Conservation (phyloP, 305 asterid species). For the Fraxinus sp. region DNA sequence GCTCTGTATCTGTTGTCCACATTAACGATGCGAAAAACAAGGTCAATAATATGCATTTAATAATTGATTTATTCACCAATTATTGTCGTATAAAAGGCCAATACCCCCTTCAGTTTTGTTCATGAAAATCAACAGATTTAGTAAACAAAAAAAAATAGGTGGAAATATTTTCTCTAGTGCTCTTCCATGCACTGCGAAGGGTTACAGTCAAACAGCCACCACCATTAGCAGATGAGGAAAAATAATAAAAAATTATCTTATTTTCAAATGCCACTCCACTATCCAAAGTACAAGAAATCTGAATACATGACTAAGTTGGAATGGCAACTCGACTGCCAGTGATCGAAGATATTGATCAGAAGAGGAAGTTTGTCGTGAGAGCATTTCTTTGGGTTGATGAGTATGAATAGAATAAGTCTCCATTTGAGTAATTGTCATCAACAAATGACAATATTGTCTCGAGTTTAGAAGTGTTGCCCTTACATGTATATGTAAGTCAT, state of each 20-base stretch:
- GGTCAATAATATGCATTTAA: too few species aligned
- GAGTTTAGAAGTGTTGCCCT: too few species aligned
- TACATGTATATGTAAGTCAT: too few species aligned
- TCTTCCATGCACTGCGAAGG: slow-evolving; percentile 21
- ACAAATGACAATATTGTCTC: too few species aligned
- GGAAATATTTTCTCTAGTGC: slow-evolving; percentile 10
- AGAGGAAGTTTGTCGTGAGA: slow-evolving; percentile 74
- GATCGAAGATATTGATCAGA: slow-evolving; percentile 54
- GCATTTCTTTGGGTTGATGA: slow-evolving; percentile 63
- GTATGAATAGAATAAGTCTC: too few species aligned
- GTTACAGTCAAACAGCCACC: background rate
- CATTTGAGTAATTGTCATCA: too few species aligned
- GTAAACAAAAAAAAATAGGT: background rate
- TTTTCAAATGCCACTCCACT: slow-evolving; percentile 58
- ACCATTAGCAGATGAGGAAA: background rate
- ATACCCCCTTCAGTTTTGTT: background rate
- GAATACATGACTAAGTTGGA: slow-evolving; percentile 64
- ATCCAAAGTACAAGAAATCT: slow-evolving; percentile 46
- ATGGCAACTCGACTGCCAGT: slow-evolving; percentile 57
- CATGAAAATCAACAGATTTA: background rate
- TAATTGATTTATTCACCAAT: too few species aligned
- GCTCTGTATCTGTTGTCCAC: too few species aligned
- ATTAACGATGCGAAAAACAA: too few species aligned
- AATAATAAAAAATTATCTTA: background rate
- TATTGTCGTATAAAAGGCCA: slow-evolving; percentile 23